A percentile compares a stretch with the other conserved stretches of the same genome.
Conservation (phyloP, 2,329 filamentous ascomycete genomes). For the Diaporthe amygdali region DNA sequence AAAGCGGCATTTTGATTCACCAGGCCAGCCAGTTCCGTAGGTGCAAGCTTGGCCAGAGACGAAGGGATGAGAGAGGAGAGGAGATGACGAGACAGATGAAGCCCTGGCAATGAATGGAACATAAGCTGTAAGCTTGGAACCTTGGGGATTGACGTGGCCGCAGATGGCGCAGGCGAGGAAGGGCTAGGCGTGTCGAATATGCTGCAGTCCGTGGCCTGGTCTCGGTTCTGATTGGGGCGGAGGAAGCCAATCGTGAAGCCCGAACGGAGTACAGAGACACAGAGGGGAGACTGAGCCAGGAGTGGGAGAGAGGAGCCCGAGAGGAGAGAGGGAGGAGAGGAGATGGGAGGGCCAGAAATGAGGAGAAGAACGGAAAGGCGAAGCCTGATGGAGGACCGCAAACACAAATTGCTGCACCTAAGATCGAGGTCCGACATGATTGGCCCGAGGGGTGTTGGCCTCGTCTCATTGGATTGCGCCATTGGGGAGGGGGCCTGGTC, state of each 20-base stretch:
- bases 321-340: not conserved
- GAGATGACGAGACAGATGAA: not conserved
- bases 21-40: not conserved
- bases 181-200: not conserved
- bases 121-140: not conserved
- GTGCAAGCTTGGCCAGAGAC: not conserved
- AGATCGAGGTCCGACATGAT: not conserved
- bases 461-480: slow-evolving; percentile 3
- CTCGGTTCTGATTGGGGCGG: slow-evolving; percentile 1
- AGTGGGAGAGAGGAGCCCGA: not conserved
- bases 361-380: not conserved
- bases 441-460: not conserved
- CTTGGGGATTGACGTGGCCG: slow-evolving; percentile 13
- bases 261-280: not conserved
- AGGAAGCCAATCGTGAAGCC: slow-evolving; percentile 2
- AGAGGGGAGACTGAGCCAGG: not conserved
- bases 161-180: not conserved
- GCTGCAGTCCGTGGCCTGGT: not conserved
- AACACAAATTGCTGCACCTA: slow-evolving; percentile 1
- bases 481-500: not conserved
- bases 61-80: not conserved
- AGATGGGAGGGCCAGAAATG: not conserved
- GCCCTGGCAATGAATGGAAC: not conserved
- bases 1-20: slow-evolving; percentile 1
- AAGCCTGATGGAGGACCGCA: not conserved